Conservation (phyloP, 1,284 basidiomycete species). For the Austroboletus niveus region DNA sequence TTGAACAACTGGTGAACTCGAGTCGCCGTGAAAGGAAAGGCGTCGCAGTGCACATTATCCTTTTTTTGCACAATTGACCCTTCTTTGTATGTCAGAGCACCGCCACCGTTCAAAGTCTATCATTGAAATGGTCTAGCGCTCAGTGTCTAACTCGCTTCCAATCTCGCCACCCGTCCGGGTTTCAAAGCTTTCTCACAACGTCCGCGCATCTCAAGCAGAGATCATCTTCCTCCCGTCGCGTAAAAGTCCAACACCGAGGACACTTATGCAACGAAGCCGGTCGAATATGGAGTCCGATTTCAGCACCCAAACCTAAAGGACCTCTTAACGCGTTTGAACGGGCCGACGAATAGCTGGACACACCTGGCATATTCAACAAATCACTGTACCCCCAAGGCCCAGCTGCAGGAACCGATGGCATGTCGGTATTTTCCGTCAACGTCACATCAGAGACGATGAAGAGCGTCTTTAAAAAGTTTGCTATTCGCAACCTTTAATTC, state of each 20-base stretch:
- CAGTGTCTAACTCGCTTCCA: not conserved
- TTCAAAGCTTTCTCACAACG: slow-evolving; percentile 14
- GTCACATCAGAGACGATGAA: slow-evolving; percentile 76
- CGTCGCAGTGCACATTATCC: slow-evolving; percentile 1
- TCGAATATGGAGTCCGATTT: slow-evolving; percentile 19
- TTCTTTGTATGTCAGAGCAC: not conserved
- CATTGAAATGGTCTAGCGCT: not conserved
- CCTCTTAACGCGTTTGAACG: not conserved
- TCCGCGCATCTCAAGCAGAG: slow-evolving; percentile 28
- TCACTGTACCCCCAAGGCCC: slow-evolving; percentile 48
- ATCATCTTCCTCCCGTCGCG: slow-evolving; percentile 23
- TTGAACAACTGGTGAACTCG: slow-evolving; percentile 5
- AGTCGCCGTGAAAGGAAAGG: not conserved
- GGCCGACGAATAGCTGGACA: slow-evolving; percentile 3
- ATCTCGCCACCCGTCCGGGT: too few species aligned
- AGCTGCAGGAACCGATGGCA: slow-evolving; percentile 35
- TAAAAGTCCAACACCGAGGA: slow-evolving; percentile 35
- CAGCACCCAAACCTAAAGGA: slow-evolving; percentile 13
- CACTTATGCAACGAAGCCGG: slow-evolving; percentile 27
- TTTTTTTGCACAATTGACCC: slow-evolving; percentile 14
- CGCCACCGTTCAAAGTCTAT: not conserved
- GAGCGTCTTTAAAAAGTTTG: slow-evolving; percentile 60
- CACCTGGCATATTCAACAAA: slow-evolving; percentile 45
- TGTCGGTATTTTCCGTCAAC: slow-evolving; percentile 43
- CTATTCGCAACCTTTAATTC: slow-evolving; percentile 36